Evolutionary conservation across 108 stramenopile genomes (phyloP), one percentile per base, ranked within the genome.

Genomic region (Cylindrotheca closterium): DNA sequence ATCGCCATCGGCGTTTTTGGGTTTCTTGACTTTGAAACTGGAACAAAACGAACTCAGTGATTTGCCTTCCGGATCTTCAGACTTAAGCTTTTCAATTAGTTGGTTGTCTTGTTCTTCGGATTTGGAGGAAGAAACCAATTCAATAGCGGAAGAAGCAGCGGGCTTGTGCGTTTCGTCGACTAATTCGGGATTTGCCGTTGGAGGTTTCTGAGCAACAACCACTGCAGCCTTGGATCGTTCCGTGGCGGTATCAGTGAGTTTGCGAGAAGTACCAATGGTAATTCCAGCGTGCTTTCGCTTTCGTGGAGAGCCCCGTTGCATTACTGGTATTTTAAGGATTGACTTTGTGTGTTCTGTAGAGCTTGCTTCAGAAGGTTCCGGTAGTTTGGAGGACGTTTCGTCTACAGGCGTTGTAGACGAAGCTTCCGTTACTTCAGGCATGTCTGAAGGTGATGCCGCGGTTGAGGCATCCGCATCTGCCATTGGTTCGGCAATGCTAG

Each of bases 21-120:
- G 2, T 19, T 30, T 57, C 30, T 57, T 34, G 3, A 33, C 59
- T 28, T 61, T 61, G 51, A 73, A 73, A 10, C 48, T 17, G 27
- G 30, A 51, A 32, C 72, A 73, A 55, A 73, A 73, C 10, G 58
- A 25, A 65, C 3, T 53, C 51, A 73, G 45, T 32, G 33, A 31
- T n/a, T 37, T 15, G 21, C 31, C 64, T 12, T 32, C 51, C n/a
- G 50, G 24, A 42, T 51, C 25, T 69, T 69, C 68, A 1, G 33
- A 24, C 42, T 24, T 37, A n/a, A 69, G 46, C 7, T 33, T 45
- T 52, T 60, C 58, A 2, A 69, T 48, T 3, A 58, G 48, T 2
- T 49, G 47, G 2, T 47, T 10, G 55, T 67, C 67, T 30, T 58
- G 67, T 1, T 42, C 37, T 42, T 42, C 10, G 10, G 37, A 10